Evolutionary conservation across 495 filamentous ascomycete genomes (phyloP).

Genomic region (Coniosporium apollinis): DNA sequence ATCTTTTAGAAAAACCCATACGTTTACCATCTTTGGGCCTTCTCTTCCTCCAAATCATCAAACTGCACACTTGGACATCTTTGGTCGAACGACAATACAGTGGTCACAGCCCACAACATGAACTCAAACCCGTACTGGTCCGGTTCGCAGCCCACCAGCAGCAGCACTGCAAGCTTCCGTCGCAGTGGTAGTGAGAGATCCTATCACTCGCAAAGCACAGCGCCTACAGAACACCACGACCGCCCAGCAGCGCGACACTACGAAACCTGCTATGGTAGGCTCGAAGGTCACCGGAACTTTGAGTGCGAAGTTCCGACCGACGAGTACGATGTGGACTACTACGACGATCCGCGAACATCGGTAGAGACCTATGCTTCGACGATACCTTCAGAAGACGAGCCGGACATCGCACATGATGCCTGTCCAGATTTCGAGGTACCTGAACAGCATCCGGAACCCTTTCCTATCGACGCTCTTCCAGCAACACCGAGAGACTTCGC

Average conservation of each 20-base stretch:
- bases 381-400: constrained; percentile 43
- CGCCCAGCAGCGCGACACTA: constrained; percentile 14
- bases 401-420: constrained; percentile 34
- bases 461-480: constrained; percentile 45
- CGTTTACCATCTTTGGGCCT: no score
- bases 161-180: constrained; percentile 30
- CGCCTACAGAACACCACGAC: constrained; percentile 47
- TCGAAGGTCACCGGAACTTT: constrained; percentile 19
- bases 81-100: no score
- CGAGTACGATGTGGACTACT: constrained; percentile 24
- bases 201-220: constrained; percentile 48
- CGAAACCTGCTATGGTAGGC: constrained; percentile 22
- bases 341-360: constrained; percentile 41
- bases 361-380: constrained; percentile 71
- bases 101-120: no score
- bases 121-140: no score
- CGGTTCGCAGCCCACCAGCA: no score
- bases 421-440: constrained; percentile 44
- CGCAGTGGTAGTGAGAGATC: constrained; percentile 48
- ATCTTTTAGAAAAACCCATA: no score
- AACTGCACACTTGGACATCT: no score
- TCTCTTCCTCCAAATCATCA: no score
- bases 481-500: constrained; percentile 76
- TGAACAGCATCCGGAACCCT: constrained; percentile 40
- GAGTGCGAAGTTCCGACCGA: no score